Percentiles rank a stretch among this genome's conserved stretches.
These are phyloP conservation scores for Athelia sp. DNA, from an alignment of 1,284 basidiomycete genomes.

Conservation along the genomic window DNA sequence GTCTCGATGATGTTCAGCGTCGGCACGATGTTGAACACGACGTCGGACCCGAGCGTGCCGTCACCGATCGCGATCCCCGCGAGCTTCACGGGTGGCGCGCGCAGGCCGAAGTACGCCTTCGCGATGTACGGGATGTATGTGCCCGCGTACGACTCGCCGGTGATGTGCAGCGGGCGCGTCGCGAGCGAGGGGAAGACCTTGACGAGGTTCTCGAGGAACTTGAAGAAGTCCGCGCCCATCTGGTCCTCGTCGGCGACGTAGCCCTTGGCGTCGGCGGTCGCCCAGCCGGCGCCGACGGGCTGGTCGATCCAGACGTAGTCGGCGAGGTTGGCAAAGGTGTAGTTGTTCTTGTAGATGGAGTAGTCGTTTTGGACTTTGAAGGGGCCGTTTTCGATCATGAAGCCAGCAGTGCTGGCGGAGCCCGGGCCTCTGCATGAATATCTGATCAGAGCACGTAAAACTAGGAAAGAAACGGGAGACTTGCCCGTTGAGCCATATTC, in stretches of 20 bases:
- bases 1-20: slow-evolving; percentile 56
- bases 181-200: slow-evolving; percentile 62
- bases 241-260: slow-evolving; percentile 65
- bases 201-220: slow-evolving; percentile 59
- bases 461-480: slow-evolving; percentile 31
- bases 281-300: slow-evolving; percentile 54
- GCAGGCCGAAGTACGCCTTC: slow-evolving; percentile 58
- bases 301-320: slow-evolving; percentile 74
- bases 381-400: slow-evolving; percentile 70
- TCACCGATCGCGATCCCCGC: slow-evolving; percentile 67
- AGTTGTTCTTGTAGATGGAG: slow-evolving; percentile 41
- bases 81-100: slow-evolving; percentile 62
- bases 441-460: background rate
- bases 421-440: slow-evolving; percentile 39
- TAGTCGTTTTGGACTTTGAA: slow-evolving; percentile 49
- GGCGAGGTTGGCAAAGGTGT: slow-evolving; percentile 54
- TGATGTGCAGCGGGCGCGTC: slow-evolving; percentile 53
- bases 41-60: slow-evolving; percentile 45
- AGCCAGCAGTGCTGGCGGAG: slow-evolving; percentile 60
- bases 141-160: slow-evolving; percentile 67
- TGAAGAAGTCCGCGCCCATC: slow-evolving; percentile 64
- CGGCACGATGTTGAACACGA: slow-evolving; percentile 47
- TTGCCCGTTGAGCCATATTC: slow-evolving; percentile 71
- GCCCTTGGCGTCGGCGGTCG: slow-evolving; percentile 56
- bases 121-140: slow-evolving; percentile 67